Conservation (phyloP, 768 basidiomycete genomes). For the Russula brevipes region DNA sequence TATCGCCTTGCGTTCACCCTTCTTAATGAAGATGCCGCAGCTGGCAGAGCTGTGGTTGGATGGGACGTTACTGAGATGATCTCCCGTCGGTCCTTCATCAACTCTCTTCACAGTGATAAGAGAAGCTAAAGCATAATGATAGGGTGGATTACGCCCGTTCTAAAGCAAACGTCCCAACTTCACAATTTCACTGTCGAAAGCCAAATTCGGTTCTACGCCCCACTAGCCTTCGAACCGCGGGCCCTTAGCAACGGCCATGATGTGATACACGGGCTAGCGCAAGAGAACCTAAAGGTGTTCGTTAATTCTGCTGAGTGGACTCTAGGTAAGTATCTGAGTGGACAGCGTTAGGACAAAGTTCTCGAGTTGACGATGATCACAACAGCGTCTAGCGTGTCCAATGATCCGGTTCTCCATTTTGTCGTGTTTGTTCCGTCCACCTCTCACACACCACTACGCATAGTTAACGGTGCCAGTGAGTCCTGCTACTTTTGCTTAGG, state of each 20-base stretch:
- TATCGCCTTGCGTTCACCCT: constrained; percentile 90
- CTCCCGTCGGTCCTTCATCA: constrained; percentile 43
- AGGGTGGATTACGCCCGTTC: constrained; percentile 70
- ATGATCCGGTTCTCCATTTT: constrained; percentile 92
- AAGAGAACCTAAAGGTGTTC: constrained; percentile 86
- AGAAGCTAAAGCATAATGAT: constrained; percentile 15
- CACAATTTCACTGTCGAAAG: constrained; percentile 95
- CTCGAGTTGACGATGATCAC: constrained; percentile 10
- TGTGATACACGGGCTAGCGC: constrained; percentile 52
- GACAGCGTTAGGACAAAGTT: neutral
- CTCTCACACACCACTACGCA: constrained; percentile 60
- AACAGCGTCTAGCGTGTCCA: constrained; percentile 84
- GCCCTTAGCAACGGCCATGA: constrained; percentile 33
- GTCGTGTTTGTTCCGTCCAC: constrained; percentile 80
- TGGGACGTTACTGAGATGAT: constrained; percentile 76
- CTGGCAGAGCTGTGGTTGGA: constrained; percentile 49
- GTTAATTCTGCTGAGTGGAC: constrained; percentile 97
- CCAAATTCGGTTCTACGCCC: constrained; percentile 89
- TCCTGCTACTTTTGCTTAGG: neutral
- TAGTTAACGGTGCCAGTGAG: constrained; percentile 53
- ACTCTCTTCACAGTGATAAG: neutral
- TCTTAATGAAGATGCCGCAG: constrained; percentile 81
- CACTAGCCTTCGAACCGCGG: constrained; percentile 71
- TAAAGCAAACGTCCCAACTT: constrained; percentile 53
- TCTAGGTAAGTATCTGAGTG: constrained; percentile 50